Percentiles rank a stretch among this genome's conserved stretches.
phyloP scores from a whole-genome alignment of 495 filamentous ascomycete species.

The Aspergillus sclerotiicarbonarius region DNA sequence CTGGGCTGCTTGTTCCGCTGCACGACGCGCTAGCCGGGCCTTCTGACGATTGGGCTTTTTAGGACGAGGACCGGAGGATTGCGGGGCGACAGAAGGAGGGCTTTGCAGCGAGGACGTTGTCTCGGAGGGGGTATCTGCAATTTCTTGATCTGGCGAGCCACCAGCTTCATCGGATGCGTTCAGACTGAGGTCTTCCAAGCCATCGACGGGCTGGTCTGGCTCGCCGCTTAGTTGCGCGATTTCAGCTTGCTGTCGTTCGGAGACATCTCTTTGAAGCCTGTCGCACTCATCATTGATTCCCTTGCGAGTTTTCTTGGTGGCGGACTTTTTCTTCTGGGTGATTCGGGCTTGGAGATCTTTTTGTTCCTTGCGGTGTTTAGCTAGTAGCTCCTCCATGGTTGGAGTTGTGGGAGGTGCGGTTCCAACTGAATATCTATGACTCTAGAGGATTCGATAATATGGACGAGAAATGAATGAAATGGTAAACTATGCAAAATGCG shows the following conservation, averaged over 20 bases:
- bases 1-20: slow-evolving; percentile 74
- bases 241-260: slow-evolving; percentile 65
- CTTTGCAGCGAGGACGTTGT: slow-evolving; percentile 11
- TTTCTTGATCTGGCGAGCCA: slow-evolving; percentile 2
- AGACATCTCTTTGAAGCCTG: slow-evolving; percentile 65
- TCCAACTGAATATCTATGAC: not conserved
- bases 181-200: slow-evolving; percentile 31
- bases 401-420: not conserved
- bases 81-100: slow-evolving; percentile 11
- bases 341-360: slow-evolving; percentile 79
- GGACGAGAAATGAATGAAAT: not conserved
- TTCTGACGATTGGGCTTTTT: slow-evolving; percentile 91
- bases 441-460: not conserved
- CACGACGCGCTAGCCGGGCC: slow-evolving; percentile 82
- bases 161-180: slow-evolving; percentile 20
- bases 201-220: slow-evolving; percentile 19
- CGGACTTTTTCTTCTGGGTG: slow-evolving; percentile 92
- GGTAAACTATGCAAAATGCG: not conserved
- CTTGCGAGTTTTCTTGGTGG: slow-evolving; percentile 93
- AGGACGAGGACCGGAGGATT: slow-evolving; percentile 16
- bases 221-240: slow-evolving; percentile 56
- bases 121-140: slow-evolving; percentile 4
- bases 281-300: slow-evolving; percentile 83
- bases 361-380: slow-evolving; percentile 83
- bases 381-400: slow-evolving; percentile 69